phyloP scores from a whole-genome alignment of 345 rosid species.

The Aurinia saxatilis region DNA sequence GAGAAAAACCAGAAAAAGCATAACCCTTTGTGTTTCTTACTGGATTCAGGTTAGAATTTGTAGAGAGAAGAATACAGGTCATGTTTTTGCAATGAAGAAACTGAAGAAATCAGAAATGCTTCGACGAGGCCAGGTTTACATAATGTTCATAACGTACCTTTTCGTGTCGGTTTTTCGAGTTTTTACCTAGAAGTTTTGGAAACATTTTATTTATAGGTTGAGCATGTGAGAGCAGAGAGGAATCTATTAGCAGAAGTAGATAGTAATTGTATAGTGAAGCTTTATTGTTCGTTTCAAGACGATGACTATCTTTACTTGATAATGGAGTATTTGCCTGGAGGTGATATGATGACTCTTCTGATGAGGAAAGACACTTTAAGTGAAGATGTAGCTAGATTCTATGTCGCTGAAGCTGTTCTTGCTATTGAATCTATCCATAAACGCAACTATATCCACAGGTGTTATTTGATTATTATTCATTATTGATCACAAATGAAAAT shows the following conservation, averaged over 20 bases:
- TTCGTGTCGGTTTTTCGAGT: not conserved
- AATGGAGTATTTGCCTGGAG: slow-evolving; percentile 96
- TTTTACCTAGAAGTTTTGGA: slow-evolving; percentile 3
- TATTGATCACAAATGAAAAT: not conserved
- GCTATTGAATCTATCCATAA: slow-evolving; percentile 91
- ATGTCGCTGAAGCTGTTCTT: slow-evolving; percentile 78
- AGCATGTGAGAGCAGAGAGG: slow-evolving; percentile 94
- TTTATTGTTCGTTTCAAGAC: slow-evolving; percentile 93
- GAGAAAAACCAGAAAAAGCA: not conserved
- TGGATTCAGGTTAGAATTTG: slow-evolving; percentile 69
- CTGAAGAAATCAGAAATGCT: slow-evolving; percentile 91
- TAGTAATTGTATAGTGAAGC: slow-evolving; percentile 91
- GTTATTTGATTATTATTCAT: not conserved
- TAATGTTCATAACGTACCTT: not conserved
- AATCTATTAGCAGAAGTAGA: slow-evolving; percentile 96
- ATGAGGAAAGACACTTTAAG: slow-evolving; percentile 93
- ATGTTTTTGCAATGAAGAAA: slow-evolving; percentile 91
- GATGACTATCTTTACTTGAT: slow-evolving; percentile 82
- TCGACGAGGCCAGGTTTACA: slow-evolving; percentile 79
- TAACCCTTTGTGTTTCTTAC: not conserved
- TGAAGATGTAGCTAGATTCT: slow-evolving; percentile 85
- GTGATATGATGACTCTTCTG: slow-evolving; percentile 95
- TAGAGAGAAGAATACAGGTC: slow-evolving; percentile 70
- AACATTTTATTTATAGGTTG: slow-evolving; percentile 45
- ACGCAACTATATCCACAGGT: slow-evolving; percentile 94